A percentile compares a stretch with the other conserved stretches of the same genome.
phyloP scores from a whole-genome alignment of 176 grass and related monocot species.

The Bonia amplexicaulis region DNA sequence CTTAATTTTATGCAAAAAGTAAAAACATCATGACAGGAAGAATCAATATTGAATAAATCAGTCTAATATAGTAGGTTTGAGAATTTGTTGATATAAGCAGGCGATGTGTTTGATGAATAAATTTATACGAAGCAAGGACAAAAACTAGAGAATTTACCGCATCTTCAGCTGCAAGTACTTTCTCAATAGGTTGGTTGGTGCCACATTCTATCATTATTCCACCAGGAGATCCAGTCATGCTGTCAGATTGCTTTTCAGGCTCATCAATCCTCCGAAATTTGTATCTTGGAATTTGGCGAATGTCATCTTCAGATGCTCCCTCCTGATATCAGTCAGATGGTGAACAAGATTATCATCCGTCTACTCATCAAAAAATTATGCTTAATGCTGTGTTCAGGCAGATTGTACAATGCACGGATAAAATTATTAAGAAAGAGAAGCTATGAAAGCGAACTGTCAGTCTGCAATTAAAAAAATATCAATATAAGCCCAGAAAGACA shows the following conservation, averaged over 20 bases:
- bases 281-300: slow-evolving; percentile 57
- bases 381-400: neutral
- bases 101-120: neutral
- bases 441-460: neutral
- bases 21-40: neutral
- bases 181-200: slow-evolving; percentile 56
- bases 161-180: slow-evolving; percentile 65
- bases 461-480: neutral
- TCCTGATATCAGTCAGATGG: slow-evolving; percentile 36
- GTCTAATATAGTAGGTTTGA: neutral
- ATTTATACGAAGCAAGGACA: neutral
- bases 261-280: slow-evolving; percentile 34
- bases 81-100: neutral
- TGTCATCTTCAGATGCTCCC: slow-evolving; percentile 72
- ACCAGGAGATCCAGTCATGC: slow-evolving; percentile 31
- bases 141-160: slow-evolving; percentile 46
- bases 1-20: neutral
- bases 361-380: neutral
- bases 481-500: neutral
- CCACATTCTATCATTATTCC: slow-evolving; percentile 56
- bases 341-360: neutral
- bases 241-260: slow-evolving; percentile 16
- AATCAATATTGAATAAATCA: neutral
- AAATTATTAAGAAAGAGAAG: neutral
- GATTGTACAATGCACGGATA: neutral